These are phyloP conservation scores for Madurella fahalii DNA, from an alignment of 2,329 filamentous ascomycete species.

Conservation along the genomic window DNA sequence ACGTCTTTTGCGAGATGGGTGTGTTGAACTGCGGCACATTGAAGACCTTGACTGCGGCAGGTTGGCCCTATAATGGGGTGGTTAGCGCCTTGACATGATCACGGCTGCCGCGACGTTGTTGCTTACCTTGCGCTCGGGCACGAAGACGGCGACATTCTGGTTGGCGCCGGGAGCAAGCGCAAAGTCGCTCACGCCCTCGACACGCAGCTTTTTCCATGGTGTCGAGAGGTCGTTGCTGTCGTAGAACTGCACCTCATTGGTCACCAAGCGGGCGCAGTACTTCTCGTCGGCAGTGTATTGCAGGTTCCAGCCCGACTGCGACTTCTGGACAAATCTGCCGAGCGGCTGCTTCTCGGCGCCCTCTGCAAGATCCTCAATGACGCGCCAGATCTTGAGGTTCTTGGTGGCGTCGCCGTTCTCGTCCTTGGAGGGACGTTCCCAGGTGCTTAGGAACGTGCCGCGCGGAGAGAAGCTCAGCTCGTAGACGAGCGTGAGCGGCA, in stretches of 20 bases:
- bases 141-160: constrained; percentile 89
- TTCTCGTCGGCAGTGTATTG: constrained; percentile 94
- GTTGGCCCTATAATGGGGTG: constrained; percentile 64
- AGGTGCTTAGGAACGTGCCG: constrained; percentile 91
- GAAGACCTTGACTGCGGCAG: constrained; percentile 89
- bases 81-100: not conserved
- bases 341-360: constrained; percentile 67
- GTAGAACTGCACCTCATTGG: constrained; percentile 97
- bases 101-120: not conserved
- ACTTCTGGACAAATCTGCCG: constrained; percentile 92
- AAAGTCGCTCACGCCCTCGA: constrained; percentile 87
- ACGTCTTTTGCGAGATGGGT: constrained; percentile 93
- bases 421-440: constrained; percentile 91
- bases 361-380: constrained; percentile 63
- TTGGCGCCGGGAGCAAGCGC: constrained; percentile 84
- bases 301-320: constrained; percentile 91
- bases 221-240: constrained; percentile 78
- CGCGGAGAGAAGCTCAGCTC: constrained; percentile 91
- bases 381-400: constrained; percentile 96
- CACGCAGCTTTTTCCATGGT: constrained; percentile 92
- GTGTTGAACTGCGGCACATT: constrained; percentile 81
- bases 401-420: constrained; percentile 89
- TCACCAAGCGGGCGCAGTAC: constrained; percentile 88
- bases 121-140: constrained; percentile 87
- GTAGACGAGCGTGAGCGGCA: constrained; percentile 80